Evolutionary conservation across 2,329 filamentous ascomycete species (phyloP), one percentile per base, ranked within the genome.

Genomic region (Myriosclerotinia scirpicola): DNA sequence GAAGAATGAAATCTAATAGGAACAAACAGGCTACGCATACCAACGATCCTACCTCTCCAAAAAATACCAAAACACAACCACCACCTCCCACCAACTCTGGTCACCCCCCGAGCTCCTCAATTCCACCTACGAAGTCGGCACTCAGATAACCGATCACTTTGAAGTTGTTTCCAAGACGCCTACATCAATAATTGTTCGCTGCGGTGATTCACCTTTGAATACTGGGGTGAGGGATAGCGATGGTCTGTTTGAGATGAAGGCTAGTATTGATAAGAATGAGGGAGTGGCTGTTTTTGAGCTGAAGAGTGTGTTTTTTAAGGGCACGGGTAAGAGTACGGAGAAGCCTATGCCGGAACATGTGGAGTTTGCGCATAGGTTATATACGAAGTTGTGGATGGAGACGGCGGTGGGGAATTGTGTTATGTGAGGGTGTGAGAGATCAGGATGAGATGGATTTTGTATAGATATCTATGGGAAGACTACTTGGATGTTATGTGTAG

Each of bases 141-240:
- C 88, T 0, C 75, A 81, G 52, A 84, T 91, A 67, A 89, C 86
- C 3, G 87, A 91, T 74, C 89, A 91, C 76, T 91, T 91, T 73
- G 87, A 91, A 75, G 87, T 91, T 0, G 79, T 91, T 0, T 84
- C 87, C 64, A 88, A 88, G 77, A 87, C 84, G 0, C 79, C 83
- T 0, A 81, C 81, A 8, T 79, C 82, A 14, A 87, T 91, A 67
- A 81, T 86, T 0, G 81, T 91, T 30, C 85, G 89, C 30, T 89
- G 85, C 70, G 89, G 89, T 20, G 89, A 88, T 69, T 85, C 85
- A 2, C 89, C 89, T 0, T 80, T 85, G 30, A 84, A 84, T 54
- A 79, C 78, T 54, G 83, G 79, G 0, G 81, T 84, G 2, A 81
- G 89, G 9, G 79, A 81, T 11, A 84, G 83, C 1, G 89, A 91